Base-by-base conservation (phyloP, 495 filamentous ascomycete species). In the Polyplosphaeria fusca region DNA sequence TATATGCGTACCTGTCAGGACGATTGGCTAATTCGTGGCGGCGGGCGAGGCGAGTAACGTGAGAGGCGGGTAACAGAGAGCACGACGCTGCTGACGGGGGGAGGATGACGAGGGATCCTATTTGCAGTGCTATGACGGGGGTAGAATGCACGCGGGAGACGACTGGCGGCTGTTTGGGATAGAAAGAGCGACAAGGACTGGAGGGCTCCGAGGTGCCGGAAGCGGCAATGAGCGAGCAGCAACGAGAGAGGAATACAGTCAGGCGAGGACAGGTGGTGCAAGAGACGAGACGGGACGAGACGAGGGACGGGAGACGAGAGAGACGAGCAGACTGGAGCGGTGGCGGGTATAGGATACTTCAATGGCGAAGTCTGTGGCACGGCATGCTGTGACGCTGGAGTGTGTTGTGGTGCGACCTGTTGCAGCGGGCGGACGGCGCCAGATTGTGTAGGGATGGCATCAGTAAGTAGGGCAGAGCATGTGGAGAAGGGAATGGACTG, bases 1-100 rank as follows among this genome's bases (percentile, higher is more conserved):
- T 55, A 65, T 65, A 64, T 60, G 56, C 55, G 47, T 56, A 64
- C 61, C 55, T 64, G 20, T n/a, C 44, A 52, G 48, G 48, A 19
- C 19, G 62, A 58, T 52, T 61, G 56, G 52, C 57, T 50, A 43
- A 43, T 23, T 45, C 41, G 22, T 47, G 45, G 16, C 28, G 43
- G 50, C 52, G 62, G 26, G 58, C 52, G n/a, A n/a, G n/a, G n/a
- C 58, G 62, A 53, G 46, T 44, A 45, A 55, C 52, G 56, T 49
- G 35, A 32, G 24, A 35, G 35, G 42, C 45, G 47, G 51, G 51
- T 54, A 61, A 55, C 58, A 39, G 52, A 50, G 25, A 25, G 19
- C 45, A 56, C 11, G 54, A 9, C 24, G 7, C 42, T 63, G 59
- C 59, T 63, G 59, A 63, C 59, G 44, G 24, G 5, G 50, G n/a